A percentile compares a stretch with the other conserved stretches of the same genome.
Conservation (phyloP, 2,329 filamentous ascomycete species). For the Nothophoma quercina region DNA sequence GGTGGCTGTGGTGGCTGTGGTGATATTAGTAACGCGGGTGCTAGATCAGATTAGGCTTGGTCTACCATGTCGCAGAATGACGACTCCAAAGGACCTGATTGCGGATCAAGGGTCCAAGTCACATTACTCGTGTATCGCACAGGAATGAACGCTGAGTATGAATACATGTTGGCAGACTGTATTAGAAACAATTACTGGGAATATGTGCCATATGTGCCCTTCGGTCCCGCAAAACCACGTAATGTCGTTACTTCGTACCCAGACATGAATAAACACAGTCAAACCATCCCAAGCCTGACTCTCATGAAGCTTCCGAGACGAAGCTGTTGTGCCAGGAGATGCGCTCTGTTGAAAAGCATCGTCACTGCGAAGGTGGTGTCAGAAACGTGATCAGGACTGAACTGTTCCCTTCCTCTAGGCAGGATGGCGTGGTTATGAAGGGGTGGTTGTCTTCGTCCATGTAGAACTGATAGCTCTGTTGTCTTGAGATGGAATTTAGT, state of each 20-base stretch:
- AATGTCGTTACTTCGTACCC: not conserved
- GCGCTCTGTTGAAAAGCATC: not conserved
- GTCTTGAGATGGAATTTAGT: not conserved
- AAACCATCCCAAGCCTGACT: not conserved
- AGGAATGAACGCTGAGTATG: not conserved
- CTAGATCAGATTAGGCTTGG: constrained; percentile 2
- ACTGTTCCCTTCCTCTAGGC: not conserved
- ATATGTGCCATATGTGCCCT: not conserved
- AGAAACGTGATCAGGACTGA: not conserved
- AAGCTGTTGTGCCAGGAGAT: not conserved
- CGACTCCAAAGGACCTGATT: not conserved
- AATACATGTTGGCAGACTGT: not conserved
- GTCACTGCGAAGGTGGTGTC: not conserved
- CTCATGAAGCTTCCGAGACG: too few species aligned
- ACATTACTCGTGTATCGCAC: not conserved
- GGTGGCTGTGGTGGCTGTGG: too few species aligned
- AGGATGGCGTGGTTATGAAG: constrained; percentile 13
- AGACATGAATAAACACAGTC: not conserved
- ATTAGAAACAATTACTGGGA: not conserved
- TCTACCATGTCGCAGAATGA: not conserved
- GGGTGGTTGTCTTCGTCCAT: constrained; percentile 13
- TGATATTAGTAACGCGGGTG: too few species aligned
- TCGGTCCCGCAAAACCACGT: not conserved
- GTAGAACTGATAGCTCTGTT: constrained; percentile 12
- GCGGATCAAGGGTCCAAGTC: constrained; percentile 1